Conservation (phyloP, 805 yeast genomes). For the Candida railenensis region DNA sequence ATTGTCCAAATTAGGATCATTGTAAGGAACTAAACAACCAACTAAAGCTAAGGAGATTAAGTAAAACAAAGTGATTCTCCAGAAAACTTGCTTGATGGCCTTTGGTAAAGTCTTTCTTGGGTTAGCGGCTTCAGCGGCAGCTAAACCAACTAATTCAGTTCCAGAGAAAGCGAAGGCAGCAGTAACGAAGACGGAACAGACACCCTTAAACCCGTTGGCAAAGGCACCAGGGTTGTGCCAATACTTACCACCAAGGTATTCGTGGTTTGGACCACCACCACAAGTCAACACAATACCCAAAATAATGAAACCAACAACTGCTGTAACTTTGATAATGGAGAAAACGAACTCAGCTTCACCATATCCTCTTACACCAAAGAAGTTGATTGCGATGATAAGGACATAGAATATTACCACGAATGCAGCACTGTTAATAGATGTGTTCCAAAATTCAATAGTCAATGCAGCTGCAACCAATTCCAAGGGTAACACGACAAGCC, state of each 20-base stretch:
- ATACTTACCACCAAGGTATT: conserved; percentile 48
- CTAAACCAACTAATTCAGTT: conserved; percentile 40
- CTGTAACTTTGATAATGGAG: conserved; percentile 61
- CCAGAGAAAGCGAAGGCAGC: conserved; percentile 44
- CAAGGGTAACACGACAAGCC: conserved; percentile 56
- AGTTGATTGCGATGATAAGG: conserved; percentile 41
- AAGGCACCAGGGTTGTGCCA: conserved; percentile 58
- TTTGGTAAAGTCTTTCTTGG: conserved; percentile 37
- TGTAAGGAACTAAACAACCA: conserved; percentile 55
- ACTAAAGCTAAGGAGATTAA: conserved; percentile 46
- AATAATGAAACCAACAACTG: conserved; percentile 56
- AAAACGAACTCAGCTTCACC: conserved; percentile 67
- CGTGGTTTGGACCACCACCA: conserved; percentile 50
- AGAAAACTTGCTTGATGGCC: conserved; percentile 43
- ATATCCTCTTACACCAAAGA: conserved; percentile 54
- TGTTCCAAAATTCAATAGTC: conserved; percentile 57
- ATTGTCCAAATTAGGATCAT: conserved; percentile 35
- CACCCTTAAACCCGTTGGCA: conserved; percentile 46
- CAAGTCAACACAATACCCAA: conserved; percentile 43
- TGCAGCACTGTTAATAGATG: conserved; percentile 51
- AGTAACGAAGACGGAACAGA: conserved; percentile 37
- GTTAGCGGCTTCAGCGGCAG: conserved; percentile 40
- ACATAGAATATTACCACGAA: conserved; percentile 58
- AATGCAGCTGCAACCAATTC: conserved; percentile 62
- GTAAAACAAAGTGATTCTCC: conserved; percentile 42